Evolutionary conservation across 2,329 filamentous ascomycete genomes (phyloP).

Genomic region (Helotiales sp.): DNA sequence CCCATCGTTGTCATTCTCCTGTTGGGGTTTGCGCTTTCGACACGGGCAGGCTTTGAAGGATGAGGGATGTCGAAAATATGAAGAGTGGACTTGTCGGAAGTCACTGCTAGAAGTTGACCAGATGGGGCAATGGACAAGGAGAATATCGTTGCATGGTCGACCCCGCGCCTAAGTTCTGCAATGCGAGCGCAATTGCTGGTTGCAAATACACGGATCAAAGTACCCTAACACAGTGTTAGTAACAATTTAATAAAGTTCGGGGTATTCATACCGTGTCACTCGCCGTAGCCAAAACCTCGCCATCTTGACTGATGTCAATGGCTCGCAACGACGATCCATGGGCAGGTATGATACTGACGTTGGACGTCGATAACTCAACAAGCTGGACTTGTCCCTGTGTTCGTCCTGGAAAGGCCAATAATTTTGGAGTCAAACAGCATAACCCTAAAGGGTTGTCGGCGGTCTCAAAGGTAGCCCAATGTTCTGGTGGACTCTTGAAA

Average conservation of each 20-base stretch:
- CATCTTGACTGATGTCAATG: conserved; percentile 77
- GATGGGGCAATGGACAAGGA: conserved; percentile 85
- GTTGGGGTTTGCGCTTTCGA: conserved; percentile 36
- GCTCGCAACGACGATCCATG: conserved; percentile 79
- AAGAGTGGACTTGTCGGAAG: conserved; percentile 93
- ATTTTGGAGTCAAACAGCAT: conserved; percentile 71
- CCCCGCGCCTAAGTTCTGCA: conserved; percentile 82
- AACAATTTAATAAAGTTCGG: neutral
- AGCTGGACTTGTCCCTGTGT: conserved; percentile 87
- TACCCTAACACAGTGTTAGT: conserved; percentile 58
- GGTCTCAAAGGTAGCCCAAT: conserved; percentile 78
- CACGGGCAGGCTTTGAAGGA: conserved; percentile 41
- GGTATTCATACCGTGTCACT: conserved; percentile 66
- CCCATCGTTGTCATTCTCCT: conserved; percentile 35
- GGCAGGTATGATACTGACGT: conserved; percentile 91
- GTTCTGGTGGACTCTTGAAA: conserved; percentile 70
- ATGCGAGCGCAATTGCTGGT: conserved; percentile 78
- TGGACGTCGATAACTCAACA: conserved; percentile 73
- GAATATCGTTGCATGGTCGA: conserved; percentile 85
- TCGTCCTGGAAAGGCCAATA: conserved; percentile 83
- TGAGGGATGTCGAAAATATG: conserved; percentile 88
- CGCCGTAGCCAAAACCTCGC: conserved; percentile 81
- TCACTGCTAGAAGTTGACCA: conserved; percentile 79
- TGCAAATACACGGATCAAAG: conserved; percentile 82
- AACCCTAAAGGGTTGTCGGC: conserved; percentile 80